Base-by-base conservation (phyloP, 305 asterid genomes). In the Fraxinus greggii region DNA sequence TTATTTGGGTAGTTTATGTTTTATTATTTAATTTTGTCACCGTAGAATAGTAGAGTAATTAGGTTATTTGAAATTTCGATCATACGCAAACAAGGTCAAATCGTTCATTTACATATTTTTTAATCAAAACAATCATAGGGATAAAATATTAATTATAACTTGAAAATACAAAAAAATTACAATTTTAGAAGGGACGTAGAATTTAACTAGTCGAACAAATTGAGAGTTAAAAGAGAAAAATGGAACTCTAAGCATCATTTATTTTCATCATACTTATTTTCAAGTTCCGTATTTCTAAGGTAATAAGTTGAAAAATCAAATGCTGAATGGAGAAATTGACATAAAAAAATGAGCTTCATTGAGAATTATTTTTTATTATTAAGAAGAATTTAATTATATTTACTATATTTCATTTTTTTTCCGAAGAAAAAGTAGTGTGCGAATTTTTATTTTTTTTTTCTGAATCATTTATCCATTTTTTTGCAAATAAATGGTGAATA, bases 81-180 rank as follows among this genome's bases (percentile, higher is more conserved):
- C 88, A 86, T 84, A 89, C 85, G 88, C 92, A 87, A 89, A 79
- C 86, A 21, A 9, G 40, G 69, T 69, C 40, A 7, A 36, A 28
- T 79, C 7, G 10, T 65, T 5, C n/a, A 32, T 78, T 54, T 79
- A 67, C 77, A 35, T 31, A 29, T 54, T 79, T 78, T 13, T 83
- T 84, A 17, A 67, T 38, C 35, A 54, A 78, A 31, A 10, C 17
- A 10, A 23, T 63, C 5, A 10, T 26, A 24, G 72, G 0, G 7
- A 65, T 9, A 65, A 26, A 65, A 23, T 63, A 61, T 23, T 8
- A 19, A 8, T 24, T 21, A 21, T 4, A 61, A 61, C 31, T 24
- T 3, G 26, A 63, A 23, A 45, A 54, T 54, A 31, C 21, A 40
- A 45, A 56, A 7, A 38, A 48, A 23, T 42, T 17, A 7, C 4